Evolutionary conservation across 768 basidiomycete genomes (phyloP).

Genomic region (Fistulinella prunicolor): DNA sequence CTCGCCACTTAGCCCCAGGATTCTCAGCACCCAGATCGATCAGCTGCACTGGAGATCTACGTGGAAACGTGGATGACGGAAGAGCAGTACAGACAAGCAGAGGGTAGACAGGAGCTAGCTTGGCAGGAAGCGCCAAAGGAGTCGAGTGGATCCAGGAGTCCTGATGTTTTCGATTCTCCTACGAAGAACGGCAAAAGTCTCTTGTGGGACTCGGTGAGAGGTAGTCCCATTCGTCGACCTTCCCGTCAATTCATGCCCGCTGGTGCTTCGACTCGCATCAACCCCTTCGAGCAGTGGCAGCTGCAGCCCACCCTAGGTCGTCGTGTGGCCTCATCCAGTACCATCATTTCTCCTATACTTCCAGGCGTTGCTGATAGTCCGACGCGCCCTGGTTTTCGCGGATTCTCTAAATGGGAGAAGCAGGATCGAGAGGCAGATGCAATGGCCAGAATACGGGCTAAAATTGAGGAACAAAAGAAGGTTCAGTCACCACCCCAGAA

Average conservation of each 20-base stretch:
- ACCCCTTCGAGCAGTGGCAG: slow-evolving; percentile 44
- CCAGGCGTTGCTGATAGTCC: slow-evolving; percentile 52
- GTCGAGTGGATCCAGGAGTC: slow-evolving; percentile 42
- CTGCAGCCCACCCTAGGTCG: slow-evolving; percentile 38
- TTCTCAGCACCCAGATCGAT: slow-evolving; percentile 72
- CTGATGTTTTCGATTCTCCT: slow-evolving; percentile 39
- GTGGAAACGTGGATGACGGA: slow-evolving; percentile 81
- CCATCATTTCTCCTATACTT: slow-evolving; percentile 24
- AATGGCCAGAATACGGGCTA: slow-evolving; percentile 65
- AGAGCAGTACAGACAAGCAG: slow-evolving; percentile 65
- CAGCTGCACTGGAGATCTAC: slow-evolving; percentile 64
- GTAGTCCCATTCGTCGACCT: slow-evolving; percentile 40
- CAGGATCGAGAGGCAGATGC: slow-evolving; percentile 81
- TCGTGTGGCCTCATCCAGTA: slow-evolving; percentile 41
- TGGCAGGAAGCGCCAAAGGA: slow-evolving; percentile 62
- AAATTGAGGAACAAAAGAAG: slow-evolving; percentile 45
- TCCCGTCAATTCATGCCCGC: slow-evolving; percentile 48
- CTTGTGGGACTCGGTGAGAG: slow-evolving; percentile 61
- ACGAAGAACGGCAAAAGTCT: slow-evolving; percentile 58
- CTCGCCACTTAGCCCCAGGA: slow-evolving; percentile 60
- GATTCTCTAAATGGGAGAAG: slow-evolving; percentile 81
- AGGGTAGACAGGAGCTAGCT: slow-evolving; percentile 55
- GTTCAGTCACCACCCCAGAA: slow-evolving; percentile 36
- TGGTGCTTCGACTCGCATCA: slow-evolving; percentile 43
- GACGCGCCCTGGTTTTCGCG: slow-evolving; percentile 42